Percentiles rank a stretch among this genome's conserved stretches.
Evolutionary conservation across 1,284 basidiomycete genomes (phyloP).

Genomic region (Takashimella koratensis): DNA sequence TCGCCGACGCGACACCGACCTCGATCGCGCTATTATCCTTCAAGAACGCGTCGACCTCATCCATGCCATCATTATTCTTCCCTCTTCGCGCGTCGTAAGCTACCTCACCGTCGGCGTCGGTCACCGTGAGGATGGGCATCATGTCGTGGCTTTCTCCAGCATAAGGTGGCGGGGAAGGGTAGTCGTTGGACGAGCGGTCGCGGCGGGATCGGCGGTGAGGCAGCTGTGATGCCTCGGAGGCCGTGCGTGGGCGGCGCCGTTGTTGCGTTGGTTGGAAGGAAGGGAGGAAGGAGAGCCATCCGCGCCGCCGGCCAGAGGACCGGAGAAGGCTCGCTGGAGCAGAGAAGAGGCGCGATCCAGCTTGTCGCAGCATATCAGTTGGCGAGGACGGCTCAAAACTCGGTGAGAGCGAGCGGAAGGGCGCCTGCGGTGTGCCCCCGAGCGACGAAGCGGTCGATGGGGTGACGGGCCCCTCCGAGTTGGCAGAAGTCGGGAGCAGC

Average conservation of each 20-base stretch:
- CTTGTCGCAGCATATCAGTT: slow-evolving; percentile 33
- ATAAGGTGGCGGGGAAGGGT: slow-evolving; percentile 24
- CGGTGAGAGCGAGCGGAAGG: slow-evolving; percentile 7
- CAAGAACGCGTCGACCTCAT: slow-evolving; percentile 35
- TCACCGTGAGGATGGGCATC: not conserved
- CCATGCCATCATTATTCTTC: slow-evolving; percentile 18
- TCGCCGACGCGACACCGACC: not conserved
- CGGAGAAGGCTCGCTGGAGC: slow-evolving; percentile 37
- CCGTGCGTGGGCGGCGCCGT: slow-evolving; percentile 29
- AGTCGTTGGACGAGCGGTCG: slow-evolving; percentile 6
- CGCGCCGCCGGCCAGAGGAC: slow-evolving; percentile 16
- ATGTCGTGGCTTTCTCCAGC: slow-evolving; percentile 4
- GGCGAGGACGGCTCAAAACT: slow-evolving; percentile 14
- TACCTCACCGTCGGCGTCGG: not conserved
- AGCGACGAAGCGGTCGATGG: not conserved
- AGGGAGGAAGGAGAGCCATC: slow-evolving; percentile 45
- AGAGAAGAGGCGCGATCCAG: slow-evolving; percentile 39
- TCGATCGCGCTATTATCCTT: slow-evolving; percentile 7
- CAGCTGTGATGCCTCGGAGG: slow-evolving; percentile 38
- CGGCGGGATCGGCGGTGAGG: slow-evolving; percentile 23
- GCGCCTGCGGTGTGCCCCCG: not conserved
- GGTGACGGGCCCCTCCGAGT: slow-evolving; percentile 7
- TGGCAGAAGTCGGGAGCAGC: slow-evolving; percentile 10
- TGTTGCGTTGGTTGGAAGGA: slow-evolving; percentile 35
- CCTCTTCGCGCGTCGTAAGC: slow-evolving; percentile 5